phyloP scores from a whole-genome alignment of 805 yeast species.

The Sugiyamaella mastotermitis region DNA sequence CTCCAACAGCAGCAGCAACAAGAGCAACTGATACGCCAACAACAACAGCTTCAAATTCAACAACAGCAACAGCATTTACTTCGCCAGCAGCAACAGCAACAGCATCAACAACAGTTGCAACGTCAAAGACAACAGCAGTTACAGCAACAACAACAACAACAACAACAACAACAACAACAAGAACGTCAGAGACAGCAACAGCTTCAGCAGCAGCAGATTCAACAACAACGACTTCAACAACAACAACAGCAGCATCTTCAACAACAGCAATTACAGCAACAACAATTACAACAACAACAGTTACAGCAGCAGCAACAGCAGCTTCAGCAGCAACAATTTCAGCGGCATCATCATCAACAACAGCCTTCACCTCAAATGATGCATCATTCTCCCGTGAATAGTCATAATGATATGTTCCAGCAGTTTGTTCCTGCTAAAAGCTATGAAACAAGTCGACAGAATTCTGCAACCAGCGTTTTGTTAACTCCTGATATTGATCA shows the following conservation, averaged over 20 bases:
- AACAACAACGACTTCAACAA: constrained; percentile 1
- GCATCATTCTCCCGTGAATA: no score
- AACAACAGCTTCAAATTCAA: no score
- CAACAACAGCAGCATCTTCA: constrained; percentile 2
- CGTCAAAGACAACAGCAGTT: constrained; percentile 17
- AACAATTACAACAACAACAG: constrained; percentile 3
- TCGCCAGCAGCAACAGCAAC: constrained; percentile 18
- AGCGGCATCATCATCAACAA: constrained; percentile 6
- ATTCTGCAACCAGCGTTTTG: background rate
- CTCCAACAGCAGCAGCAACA: constrained; percentile 8
- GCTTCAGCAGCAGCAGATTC: constrained; percentile 3
- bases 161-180: constrained; percentile 17
- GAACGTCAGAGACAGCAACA: constrained; percentile 13
- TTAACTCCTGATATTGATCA: constrained; percentile 11
- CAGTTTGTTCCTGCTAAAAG: no score
- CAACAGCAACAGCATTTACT: constrained; percentile 22
- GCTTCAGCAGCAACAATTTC: constrained; percentile 8
- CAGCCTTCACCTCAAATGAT: constrained; percentile 3
- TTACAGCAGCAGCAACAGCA: constrained; percentile 3
- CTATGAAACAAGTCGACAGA: constrained; percentile 3
- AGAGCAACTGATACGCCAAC: constrained; percentile 17
- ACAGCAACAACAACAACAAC: constrained; percentile 17
- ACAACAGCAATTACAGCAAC: constrained; percentile 2
- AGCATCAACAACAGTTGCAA: constrained; percentile 15
- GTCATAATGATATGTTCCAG: no score